A percentile compares a stretch with the other conserved stretches of the same genome.
Conservation (phyloP, 2,329 filamentous ascomycete species). For the Emericellopsis cladophorae region DNA sequence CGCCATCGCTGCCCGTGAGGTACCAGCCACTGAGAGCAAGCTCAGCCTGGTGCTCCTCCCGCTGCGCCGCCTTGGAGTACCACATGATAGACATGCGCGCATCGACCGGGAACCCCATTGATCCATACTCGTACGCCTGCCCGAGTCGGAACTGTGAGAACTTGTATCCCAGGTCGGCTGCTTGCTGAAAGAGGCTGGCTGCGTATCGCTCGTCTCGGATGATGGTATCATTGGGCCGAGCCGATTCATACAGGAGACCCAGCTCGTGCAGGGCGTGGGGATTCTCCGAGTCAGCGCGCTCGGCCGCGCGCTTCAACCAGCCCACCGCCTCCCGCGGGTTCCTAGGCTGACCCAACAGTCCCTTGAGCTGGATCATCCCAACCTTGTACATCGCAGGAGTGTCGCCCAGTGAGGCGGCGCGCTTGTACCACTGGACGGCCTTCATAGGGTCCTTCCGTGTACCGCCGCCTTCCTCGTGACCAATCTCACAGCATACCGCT, state of each 20-base stretch:
- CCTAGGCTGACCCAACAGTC: conserved; percentile 72
- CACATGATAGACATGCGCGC: conserved; percentile 77
- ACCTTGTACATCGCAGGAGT: conserved; percentile 96
- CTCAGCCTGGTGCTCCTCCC: conserved; percentile 90
- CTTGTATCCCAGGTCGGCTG: conserved; percentile 83
- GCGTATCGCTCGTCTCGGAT: conserved; percentile 75
- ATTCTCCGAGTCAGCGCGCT: conserved; percentile 77
- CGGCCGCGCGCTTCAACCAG: conserved; percentile 89
- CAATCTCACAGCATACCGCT: conserved; percentile 94
- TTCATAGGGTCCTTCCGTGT: conserved; percentile 85
- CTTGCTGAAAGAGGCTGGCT: conserved; percentile 68
- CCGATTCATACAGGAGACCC: conserved; percentile 51
- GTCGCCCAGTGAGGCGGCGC: conserved; percentile 80
- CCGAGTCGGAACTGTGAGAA: conserved; percentile 87
- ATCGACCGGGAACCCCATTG: conserved; percentile 73
- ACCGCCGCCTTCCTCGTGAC: conserved; percentile 85
- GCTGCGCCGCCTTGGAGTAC: conserved; percentile 84
- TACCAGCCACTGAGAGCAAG: conserved; percentile 85
- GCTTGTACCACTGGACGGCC: conserved; percentile 96
- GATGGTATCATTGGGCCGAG: conserved; percentile 56
- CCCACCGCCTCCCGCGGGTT: conserved; percentile 78
- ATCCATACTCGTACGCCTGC: conserved; percentile 78
- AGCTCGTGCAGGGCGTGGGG: conserved; percentile 93
- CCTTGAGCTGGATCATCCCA: conserved; percentile 91
- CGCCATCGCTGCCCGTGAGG: conserved; percentile 76